Evolutionary conservation across 768 basidiomycete genomes (phyloP), one percentile per base, ranked within the genome.

Genomic region (Galerina sulciceps): DNA sequence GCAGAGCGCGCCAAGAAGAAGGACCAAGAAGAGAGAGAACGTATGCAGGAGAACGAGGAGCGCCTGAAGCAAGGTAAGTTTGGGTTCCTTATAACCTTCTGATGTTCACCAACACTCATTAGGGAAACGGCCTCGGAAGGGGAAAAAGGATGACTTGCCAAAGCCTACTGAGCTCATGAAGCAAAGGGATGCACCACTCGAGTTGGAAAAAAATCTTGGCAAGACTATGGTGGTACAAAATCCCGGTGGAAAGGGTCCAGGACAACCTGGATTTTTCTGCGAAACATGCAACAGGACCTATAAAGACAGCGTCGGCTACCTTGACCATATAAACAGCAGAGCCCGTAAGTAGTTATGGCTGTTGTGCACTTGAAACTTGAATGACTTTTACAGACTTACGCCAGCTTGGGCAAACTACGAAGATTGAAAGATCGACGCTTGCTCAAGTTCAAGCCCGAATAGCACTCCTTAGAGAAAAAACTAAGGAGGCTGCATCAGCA

Each of bases 221-320:
- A 99, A 98, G 82, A 96, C 92, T 0, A 91, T 96, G 83, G 90
- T 99, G 59, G 95, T 99, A 10, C 88, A 93, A 67, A 89, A 90
- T 69, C 84, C 87, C 1, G 85, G 89, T 38, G 92, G 86, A 15
- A 83, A 86, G 61, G 96, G 96, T 1, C 84, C 94, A 15, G 94
- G 96, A 3, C 89, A 94, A 61, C 94, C 95, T 20, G 95, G 95
- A 0, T 99, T 97, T 76, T 90, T 85, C 74, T 99, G 97, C 69
- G 95, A 96, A 69, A 76, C 90, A 9, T 99, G 97, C 72, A 90
- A 85, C 65, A 81, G 94, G 64, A 96, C 90, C 14, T 92, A 94
- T 76, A 97, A 96, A 73, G 97, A 99, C 68, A 94, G 87, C 50
- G 82, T 87, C n/a, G 92, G 87, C 10, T 99, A 99, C 71, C 78